Base-by-base conservation (phyloP, 2,329 filamentous ascomycete genomes). In the Penicillium sp. region DNA sequence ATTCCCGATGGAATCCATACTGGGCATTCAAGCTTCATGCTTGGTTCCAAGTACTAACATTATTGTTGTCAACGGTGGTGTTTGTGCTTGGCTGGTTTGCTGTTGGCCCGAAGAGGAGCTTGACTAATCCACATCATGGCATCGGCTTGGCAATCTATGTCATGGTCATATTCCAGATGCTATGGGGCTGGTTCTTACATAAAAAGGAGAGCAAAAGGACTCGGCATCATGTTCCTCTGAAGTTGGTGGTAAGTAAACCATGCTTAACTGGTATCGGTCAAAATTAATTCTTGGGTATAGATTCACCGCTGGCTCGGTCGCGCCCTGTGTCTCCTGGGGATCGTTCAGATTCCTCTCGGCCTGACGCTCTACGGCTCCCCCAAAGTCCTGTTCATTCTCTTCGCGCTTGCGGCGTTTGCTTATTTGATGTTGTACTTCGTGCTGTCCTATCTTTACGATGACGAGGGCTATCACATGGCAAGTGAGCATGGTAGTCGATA, bases 361-460 rank as follows among this genome's bases (percentile, higher is more conserved):
- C 79, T 99, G 43, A 92, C 92, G 0, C 79, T 99, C 1, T 99
- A 96, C 65, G 94, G 94, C 6, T 96, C 92, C 28, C 93, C 94
- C 5, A 85, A 87, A 65, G 83, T 82, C 34, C 80, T 92, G 3
- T 99, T 97, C 70, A 85, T 99, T 47, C 77, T 97, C 3, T 99
- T 88, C 66, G 82, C 92, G 0, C 58, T 97, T 0, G 93, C 87
- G 79, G 87, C 88, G 69, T 83, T 84, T 26, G 79, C 88, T 16
- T 75, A 96, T 31, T 61, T 96, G 15, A 65, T 91, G 2, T 59
- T 85, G 13, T 96, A 91, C 72, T 95, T 97, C 64, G 77, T 93
- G 50, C 77, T 96, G 31, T 87, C 87, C 59, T 95, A 89, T 71
- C 79, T 83, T 70, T 86, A 75, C 72, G 85, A 74, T 33, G 62